A percentile compares a stretch with the other conserved stretches of the same genome.
phyloP scores from a whole-genome alignment of 2,329 filamentous ascomycete genomes.

The Chrysoporthe deuterocubensis region DNA sequence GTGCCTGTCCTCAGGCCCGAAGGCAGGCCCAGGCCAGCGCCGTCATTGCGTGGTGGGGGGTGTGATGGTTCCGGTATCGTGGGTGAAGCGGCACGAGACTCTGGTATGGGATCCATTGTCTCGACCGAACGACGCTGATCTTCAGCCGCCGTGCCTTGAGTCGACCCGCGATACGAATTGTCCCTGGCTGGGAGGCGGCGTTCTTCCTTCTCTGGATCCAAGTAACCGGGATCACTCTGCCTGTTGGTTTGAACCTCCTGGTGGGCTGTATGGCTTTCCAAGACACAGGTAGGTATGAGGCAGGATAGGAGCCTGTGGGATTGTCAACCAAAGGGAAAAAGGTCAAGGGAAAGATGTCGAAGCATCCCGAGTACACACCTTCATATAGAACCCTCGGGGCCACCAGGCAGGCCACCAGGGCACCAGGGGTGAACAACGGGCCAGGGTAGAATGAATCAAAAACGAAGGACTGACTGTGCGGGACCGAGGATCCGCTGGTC shows the following conservation, averaged over 20 bases:
- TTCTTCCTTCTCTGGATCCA: conserved; percentile 21
- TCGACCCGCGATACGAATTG: conserved; percentile 10
- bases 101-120: conserved; percentile 25
- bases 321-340: conserved; percentile 22
- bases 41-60: conserved; percentile 12
- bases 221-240: conserved; percentile 25
- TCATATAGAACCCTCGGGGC: conserved; percentile 21
- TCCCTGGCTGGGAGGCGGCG: conserved; percentile 13
- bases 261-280: conserved; percentile 21
- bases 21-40: conserved; percentile 17
- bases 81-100: conserved; percentile 26
- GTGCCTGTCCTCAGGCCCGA: conserved; percentile 8
- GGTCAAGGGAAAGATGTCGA: conserved; percentile 10
- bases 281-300: conserved; percentile 26
- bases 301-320: conserved; percentile 22
- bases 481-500: conserved; percentile 16
- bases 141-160: conserved; percentile 18
- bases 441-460: not conserved
- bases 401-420: not conserved
- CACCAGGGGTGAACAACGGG: not conserved
- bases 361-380: not conserved
- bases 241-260: conserved; percentile 25
- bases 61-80: conserved; percentile 24
- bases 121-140: conserved; percentile 20
- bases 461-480: conserved; percentile 15